Conservation (phyloP, 768 basidiomycete genomes). For the Phylloporus sp. region DNA sequence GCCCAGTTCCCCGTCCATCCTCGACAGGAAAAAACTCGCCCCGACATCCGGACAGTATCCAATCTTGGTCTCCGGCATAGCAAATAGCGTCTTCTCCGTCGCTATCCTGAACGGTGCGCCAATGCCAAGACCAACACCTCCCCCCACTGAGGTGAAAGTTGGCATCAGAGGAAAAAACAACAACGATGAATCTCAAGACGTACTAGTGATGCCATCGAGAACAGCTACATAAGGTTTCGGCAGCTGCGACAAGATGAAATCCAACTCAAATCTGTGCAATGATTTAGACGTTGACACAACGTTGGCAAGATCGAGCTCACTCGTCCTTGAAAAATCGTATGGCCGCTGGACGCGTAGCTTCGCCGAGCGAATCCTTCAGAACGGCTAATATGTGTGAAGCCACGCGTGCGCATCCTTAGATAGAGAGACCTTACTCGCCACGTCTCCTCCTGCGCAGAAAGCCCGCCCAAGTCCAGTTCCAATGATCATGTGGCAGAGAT, state of each 20-base stretch:
- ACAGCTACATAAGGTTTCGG: slow-evolving; percentile 88
- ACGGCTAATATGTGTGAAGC: slow-evolving; percentile 42
- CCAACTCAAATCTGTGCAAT: slow-evolving; percentile 65
- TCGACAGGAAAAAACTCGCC: slow-evolving; percentile 81
- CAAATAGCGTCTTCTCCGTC: slow-evolving; percentile 85
- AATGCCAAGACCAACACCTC: slow-evolving; percentile 84
- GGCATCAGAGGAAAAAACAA: slow-evolving; percentile 2
- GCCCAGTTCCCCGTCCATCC: slow-evolving; percentile 87
- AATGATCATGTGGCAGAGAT: slow-evolving; percentile 67
- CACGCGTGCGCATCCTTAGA: neutral
- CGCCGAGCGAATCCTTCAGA: slow-evolving; percentile 44
- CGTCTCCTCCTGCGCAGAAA: slow-evolving; percentile 95
- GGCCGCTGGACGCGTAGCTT: slow-evolving; percentile 54
- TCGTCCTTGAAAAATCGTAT: slow-evolving; percentile 88
- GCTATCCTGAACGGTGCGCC: slow-evolving; percentile 88
- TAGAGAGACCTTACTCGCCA: slow-evolving; percentile 59
- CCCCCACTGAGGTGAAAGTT: slow-evolving; percentile 65
- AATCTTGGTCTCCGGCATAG: slow-evolving; percentile 97
- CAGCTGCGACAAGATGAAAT: slow-evolving; percentile 63
- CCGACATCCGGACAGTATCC: slow-evolving; percentile 93
- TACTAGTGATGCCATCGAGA: slow-evolving; percentile 89
- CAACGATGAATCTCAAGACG: slow-evolving; percentile 26
- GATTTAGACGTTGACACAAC: slow-evolving; percentile 9
- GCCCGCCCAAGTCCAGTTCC: slow-evolving; percentile 67
- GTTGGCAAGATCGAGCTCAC: slow-evolving; percentile 41